A percentile compares a stretch with the other conserved stretches of the same genome.
These are phyloP conservation scores for Lichtheimia corymbifera DNA, from an alignment of 371 early-diverging fungal genomes.

Conservation along the genomic window DNA sequence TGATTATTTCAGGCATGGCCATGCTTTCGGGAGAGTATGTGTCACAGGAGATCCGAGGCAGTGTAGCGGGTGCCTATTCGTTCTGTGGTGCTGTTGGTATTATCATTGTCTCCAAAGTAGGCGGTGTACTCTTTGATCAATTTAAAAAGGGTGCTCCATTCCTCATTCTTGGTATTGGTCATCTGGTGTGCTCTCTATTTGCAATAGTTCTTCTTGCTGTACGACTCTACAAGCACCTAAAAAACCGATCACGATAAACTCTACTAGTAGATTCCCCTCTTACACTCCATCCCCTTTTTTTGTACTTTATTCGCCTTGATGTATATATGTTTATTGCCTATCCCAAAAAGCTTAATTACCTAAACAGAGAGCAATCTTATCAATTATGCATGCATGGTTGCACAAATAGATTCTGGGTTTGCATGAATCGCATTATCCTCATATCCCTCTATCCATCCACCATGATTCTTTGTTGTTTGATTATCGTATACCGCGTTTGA, in stretches of 20 bases:
- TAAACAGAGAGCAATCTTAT: no score
- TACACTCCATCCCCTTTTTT: no score
- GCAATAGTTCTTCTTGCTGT: constrained; percentile 2
- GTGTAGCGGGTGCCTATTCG: constrained; percentile 70
- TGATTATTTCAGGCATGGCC: constrained; percentile 73
- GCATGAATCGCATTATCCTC: no score
- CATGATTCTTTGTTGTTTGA: no score
- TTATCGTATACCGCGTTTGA: no score
- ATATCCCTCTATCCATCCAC: no score
- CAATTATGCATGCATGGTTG: no score
- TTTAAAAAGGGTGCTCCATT: constrained; percentile 68
- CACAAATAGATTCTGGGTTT: no score
- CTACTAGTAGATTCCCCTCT: no score
- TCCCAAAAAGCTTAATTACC: no score
- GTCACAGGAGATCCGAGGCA: constrained; percentile 57
- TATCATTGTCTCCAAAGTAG: constrained; percentile 49
- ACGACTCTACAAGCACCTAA: neutral
- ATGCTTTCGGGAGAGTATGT: constrained; percentile 60
- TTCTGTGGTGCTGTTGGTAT: constrained; percentile 67
- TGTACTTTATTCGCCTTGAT: no score
- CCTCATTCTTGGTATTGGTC: constrained; percentile 56
- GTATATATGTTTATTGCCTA: no score
- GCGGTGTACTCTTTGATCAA: constrained; percentile 63
- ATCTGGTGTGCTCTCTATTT: constrained; percentile 30
- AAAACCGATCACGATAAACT: neutral